Percentiles rank a stretch among this genome's conserved stretches.
These are phyloP conservation scores for Apiotrichum mycotoxinovorans DNA, from an alignment of 1,284 basidiomycete genomes.

Conservation along the genomic window DNA sequence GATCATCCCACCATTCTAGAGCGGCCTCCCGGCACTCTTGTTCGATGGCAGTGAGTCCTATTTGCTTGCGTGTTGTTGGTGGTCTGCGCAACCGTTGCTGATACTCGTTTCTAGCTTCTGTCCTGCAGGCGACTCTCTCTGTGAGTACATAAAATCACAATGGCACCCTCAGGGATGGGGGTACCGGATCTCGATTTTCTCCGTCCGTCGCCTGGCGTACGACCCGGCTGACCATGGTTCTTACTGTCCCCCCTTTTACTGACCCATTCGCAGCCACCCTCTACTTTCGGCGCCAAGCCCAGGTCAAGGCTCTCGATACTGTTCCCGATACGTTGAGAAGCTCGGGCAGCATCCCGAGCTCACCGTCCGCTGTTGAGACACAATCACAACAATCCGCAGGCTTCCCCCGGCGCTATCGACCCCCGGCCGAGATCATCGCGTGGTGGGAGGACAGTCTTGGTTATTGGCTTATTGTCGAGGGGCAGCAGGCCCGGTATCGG, in stretches of 20 bases:
- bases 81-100: not conserved
- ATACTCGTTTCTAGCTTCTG: constrained; percentile 12
- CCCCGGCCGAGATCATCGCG: constrained; percentile 16
- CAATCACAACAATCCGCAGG: not conserved
- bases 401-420: constrained; percentile 10
- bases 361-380: not conserved
- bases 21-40: not conserved
- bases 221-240: not conserved
- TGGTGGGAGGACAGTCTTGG: constrained; percentile 40
- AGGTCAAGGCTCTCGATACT: constrained; percentile 28
- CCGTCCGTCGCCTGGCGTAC: not conserved
- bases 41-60: constrained; percentile 14
- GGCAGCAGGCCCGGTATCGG: not conserved
- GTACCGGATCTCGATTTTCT: not conserved
- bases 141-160: constrained; percentile 11
- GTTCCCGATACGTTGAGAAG: constrained; percentile 1
- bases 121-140: constrained; percentile 6
- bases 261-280: not conserved
- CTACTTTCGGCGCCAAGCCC: constrained; percentile 26
- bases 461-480: constrained; percentile 27
- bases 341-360: not conserved
- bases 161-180: not conserved
- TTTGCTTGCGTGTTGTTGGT: not conserved
- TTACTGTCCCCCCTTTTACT: not conserved
- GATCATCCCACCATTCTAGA: constrained; percentile 19